A percentile compares a stretch with the other conserved stretches of the same genome.
These are phyloP conservation scores for Hemileia vastatrix DNA, from an alignment of 1,284 basidiomycete species.

Conservation along the genomic window DNA sequence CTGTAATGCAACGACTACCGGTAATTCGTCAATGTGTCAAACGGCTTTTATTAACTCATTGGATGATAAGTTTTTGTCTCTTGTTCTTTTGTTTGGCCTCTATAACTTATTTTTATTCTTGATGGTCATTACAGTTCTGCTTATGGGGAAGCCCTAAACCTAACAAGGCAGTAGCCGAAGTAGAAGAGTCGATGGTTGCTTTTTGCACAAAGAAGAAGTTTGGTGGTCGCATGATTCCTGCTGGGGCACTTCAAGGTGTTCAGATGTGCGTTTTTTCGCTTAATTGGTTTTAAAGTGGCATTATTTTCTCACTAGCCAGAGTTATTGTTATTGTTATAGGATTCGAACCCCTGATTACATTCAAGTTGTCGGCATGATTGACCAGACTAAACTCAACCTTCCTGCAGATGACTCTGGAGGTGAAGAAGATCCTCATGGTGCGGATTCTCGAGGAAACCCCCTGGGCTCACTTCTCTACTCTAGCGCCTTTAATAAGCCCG, in stretches of 20 bases:
- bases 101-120: slow-evolving; percentile 23
- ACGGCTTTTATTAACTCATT: slow-evolving; percentile 46
- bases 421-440: slow-evolving; percentile 28
- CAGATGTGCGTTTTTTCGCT: slow-evolving; percentile 43
- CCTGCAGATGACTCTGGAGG: slow-evolving; percentile 55
- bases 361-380: slow-evolving; percentile 56
- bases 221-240: slow-evolving; percentile 58
- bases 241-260: slow-evolving; percentile 55
- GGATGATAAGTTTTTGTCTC: slow-evolving; percentile 26
- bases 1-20: slow-evolving; percentile 61
- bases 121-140: slow-evolving; percentile 23
- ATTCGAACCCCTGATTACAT: slow-evolving; percentile 58
- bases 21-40: slow-evolving; percentile 56
- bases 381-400: slow-evolving; percentile 56
- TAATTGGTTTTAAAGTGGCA: background rate
- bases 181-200: slow-evolving; percentile 33
- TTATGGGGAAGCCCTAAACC: slow-evolving; percentile 26
- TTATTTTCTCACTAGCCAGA: background rate
- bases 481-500: slow-evolving; percentile 7
- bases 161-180: slow-evolving; percentile 27
- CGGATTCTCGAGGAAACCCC: slow-evolving; percentile 18
- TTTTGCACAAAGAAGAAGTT: slow-evolving; percentile 50
- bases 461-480: slow-evolving; percentile 20
- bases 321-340: background rate
- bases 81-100: slow-evolving; percentile 1